Base-by-base conservation (phyloP, 495 filamentous ascomycete species). In the Aspergillus incahuasiensis region DNA sequence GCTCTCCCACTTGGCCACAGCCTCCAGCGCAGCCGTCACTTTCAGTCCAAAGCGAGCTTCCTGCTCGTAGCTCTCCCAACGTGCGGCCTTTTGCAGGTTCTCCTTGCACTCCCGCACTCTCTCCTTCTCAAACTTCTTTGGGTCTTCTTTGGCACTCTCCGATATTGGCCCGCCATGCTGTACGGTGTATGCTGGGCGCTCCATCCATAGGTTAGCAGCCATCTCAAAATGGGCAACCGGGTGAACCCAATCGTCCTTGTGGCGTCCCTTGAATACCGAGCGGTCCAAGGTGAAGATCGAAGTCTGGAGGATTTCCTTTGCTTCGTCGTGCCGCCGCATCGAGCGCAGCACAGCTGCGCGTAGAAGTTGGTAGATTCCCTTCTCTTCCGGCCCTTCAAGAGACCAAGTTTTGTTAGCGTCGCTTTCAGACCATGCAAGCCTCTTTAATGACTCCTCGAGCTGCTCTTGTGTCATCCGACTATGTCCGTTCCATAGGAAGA, bases 181-280 rank as follows among this genome's bases (percentile, higher is more conserved):
- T 5, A 60, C 32, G 28, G 64, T 51, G 47, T 76, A 79, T 5
- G 55, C 64, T 5, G 72, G 72, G 18, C 75, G 69, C 62, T 88
- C 85, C 69, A 79, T 79, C 92, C 92, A 98, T 19, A 86, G 68
- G 32, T 87, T 82, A 18, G 86, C 88, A 0, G 89, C 92, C 79
- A 92, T 86, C 65, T 98, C 94, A 68, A 96, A 98, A 63, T 92
- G 74, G 16, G 92, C 94, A 2, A 82, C 81, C 3, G 94, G 90
- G 6, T 77, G 75, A 48, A 84, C 81, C 84, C 92, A 98, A 60
- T 92, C 85, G 51, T 98, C 91, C 63, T 81, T 87, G 12, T 85
- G 74, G 30, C 78, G 67, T 4, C 88, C 89, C 60, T 87, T 95
- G 72, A 94, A 91, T 18, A 78, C 55, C 1, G 70, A 55, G 58